These are phyloP conservation scores for Apiotrichum gracile DNA, from an alignment of 1,284 basidiomycete species.

Conservation along the genomic window DNA sequence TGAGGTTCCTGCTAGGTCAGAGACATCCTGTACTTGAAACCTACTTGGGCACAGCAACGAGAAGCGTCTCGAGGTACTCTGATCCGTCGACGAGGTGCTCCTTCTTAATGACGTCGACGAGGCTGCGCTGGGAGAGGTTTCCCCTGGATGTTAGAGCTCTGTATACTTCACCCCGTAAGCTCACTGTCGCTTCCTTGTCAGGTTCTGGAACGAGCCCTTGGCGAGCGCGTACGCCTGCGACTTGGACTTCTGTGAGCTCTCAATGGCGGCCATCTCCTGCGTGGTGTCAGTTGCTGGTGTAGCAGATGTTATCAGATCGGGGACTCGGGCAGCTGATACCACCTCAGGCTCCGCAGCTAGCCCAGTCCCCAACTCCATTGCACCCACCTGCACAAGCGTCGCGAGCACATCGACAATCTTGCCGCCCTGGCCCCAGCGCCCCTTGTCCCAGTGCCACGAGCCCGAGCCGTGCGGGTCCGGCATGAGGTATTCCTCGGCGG, in stretches of 20 bases:
- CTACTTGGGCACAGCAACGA: slow-evolving; percentile 93
- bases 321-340: too few species aligned
- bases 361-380: background rate
- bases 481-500: slow-evolving; percentile 70
- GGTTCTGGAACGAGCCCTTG: slow-evolving; percentile 85
- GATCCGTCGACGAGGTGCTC: slow-evolving; percentile 71
- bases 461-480: slow-evolving; percentile 17
- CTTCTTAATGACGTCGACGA: slow-evolving; percentile 77
- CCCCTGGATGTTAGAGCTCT: slow-evolving; percentile 59
- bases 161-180: slow-evolving; percentile 30
- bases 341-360: too few species aligned
- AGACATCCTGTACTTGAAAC: background rate
- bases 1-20: slow-evolving; percentile 56
- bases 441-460: slow-evolving; percentile 77
- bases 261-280: slow-evolving; percentile 83
- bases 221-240: slow-evolving; percentile 87
- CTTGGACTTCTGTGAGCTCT: slow-evolving; percentile 83
- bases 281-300: background rate
- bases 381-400: slow-evolving; percentile 65
- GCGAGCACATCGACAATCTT: slow-evolving; percentile 76
- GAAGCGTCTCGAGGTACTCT: slow-evolving; percentile 86
- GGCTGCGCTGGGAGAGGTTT: slow-evolving; percentile 81
- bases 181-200: slow-evolving; percentile 91
- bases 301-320: too few species aligned
- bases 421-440: slow-evolving; percentile 75